A percentile compares a stretch with the other conserved stretches of the same genome.
Conservation (phyloP, 2,329 filamentous ascomycete species). For the Hypoxylon sp. region DNA sequence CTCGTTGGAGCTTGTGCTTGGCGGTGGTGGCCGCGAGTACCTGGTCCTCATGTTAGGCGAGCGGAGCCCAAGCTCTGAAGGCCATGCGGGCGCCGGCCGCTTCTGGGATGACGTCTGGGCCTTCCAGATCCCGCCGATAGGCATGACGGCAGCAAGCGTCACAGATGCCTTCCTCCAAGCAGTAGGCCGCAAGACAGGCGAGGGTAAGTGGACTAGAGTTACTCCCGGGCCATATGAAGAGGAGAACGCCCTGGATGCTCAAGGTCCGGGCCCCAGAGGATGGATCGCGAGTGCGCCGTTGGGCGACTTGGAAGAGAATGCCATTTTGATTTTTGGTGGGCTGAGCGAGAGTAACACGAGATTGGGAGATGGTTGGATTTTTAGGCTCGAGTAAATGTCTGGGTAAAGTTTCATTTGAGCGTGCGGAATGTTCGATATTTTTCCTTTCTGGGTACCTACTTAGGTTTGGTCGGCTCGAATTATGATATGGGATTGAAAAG, state of each 20-base stretch:
- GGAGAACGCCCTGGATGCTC: slow-evolving; percentile 62
- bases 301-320: slow-evolving; percentile 72
- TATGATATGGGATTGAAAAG: neutral
- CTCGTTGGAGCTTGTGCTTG: slow-evolving; percentile 68
- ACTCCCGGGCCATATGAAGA: slow-evolving; percentile 65
- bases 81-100: slow-evolving; percentile 66
- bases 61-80: slow-evolving; percentile 62
- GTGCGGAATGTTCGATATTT: slow-evolving; percentile 1
- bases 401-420: slow-evolving; percentile 1
- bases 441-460: slow-evolving; percentile 8
- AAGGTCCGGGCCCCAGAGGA: slow-evolving; percentile 67
- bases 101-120: slow-evolving; percentile 75
- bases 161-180: slow-evolving; percentile 69
- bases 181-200: slow-evolving; percentile 67
- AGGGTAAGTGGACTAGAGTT: slow-evolving; percentile 72
- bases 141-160: slow-evolving; percentile 69
- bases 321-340: slow-evolving; percentile 73
- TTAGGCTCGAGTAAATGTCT: slow-evolving; percentile 63
- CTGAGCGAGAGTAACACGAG: slow-evolving; percentile 65
- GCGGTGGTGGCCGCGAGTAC: slow-evolving; percentile 73
- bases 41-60: slow-evolving; percentile 75
- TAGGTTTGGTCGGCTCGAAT: slow-evolving; percentile 18
- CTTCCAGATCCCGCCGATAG: slow-evolving; percentile 71
- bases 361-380: slow-evolving; percentile 75
- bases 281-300: slow-evolving; percentile 71